Base-by-base conservation (phyloP, 441 rosid species). In the Pelargonium citronellum region DNA sequence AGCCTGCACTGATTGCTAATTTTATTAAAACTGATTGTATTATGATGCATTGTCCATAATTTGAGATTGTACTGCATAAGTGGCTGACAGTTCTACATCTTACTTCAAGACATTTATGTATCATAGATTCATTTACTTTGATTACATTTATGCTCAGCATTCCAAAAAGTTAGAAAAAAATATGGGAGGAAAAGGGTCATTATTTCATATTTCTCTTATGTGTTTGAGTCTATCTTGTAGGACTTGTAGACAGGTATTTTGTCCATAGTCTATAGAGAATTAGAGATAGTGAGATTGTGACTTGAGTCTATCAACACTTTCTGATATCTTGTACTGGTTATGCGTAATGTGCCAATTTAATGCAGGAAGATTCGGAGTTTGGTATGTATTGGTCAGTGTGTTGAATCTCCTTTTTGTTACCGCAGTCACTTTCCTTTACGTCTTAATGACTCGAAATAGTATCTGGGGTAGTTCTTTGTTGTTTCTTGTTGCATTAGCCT, bases 281-380 rank as follows among this genome's bases (percentile, higher is more conserved):
- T n/a, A n/a, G n/a, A n/a, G n/a, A n/a, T 55, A 5, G 61, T 55
- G 22, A 55, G 61, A 55, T 55, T 55, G 11, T 55, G 61, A 55
- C 22, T 15, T 15, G 46, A 41, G 9, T 16, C 24, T 7, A 7
- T 16, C 10, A 17, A 16, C 6, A 55, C 7, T 55, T 16, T 55
- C 61, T 55, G 61, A 55, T 55, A n/a, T 6, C 30, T 5, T 72
- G 17, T 47, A 34, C 27, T 64, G 49, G 22, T 34, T 72, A 22
- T 74, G 17, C 53, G 17, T 12, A 49, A 43, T 70, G 55, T 49
- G 34, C 64, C 73, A 70, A 83, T 74, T 77, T 74, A 64, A 81
- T 77, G 76, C 83, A 76, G 78, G 79, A 63, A 67, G 79, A 72
- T 79, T 79, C 71, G 30, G 80, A 74, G 81, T 77, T 71, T 81